These are phyloP conservation scores for Alternaria sp. DNA, from an alignment of 2,329 filamentous ascomycete species.

Conservation along the genomic window DNA sequence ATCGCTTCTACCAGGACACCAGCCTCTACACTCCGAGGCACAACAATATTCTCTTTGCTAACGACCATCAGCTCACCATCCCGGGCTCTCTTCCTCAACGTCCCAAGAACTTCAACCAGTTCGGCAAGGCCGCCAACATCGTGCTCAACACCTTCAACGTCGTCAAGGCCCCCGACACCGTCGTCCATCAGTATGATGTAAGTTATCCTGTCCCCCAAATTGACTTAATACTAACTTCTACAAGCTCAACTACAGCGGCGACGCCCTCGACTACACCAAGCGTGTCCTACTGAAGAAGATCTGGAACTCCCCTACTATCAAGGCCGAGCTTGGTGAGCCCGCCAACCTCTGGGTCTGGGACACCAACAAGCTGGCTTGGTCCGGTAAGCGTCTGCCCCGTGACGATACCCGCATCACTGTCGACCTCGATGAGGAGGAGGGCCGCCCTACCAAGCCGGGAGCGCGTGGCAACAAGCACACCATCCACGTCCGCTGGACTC, in stretches of 20 bases:
- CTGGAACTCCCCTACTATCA: conserved; percentile 71
- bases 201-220: conserved; percentile 48
- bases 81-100: conserved; percentile 42
- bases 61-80: conserved; percentile 25
- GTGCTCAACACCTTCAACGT: conserved; percentile 79
- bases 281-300: conserved; percentile 74
- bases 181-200: conserved; percentile 86
- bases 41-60: conserved; percentile 32
- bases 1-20: conserved; percentile 18
- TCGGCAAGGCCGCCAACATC: conserved; percentile 50
- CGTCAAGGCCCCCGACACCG: conserved; percentile 61
- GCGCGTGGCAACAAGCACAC: conserved; percentile 59
- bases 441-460: conserved; percentile 16
- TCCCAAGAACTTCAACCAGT: conserved; percentile 46
- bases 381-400: conserved; percentile 30
- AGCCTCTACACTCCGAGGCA: conserved; percentile 22
- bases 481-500: conserved; percentile 69
- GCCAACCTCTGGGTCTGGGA: conserved; percentile 74
- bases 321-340: conserved; percentile 57
- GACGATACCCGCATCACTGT: conserved; percentile 59
- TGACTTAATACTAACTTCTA: conserved; percentile 13
- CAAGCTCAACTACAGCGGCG: conserved; percentile 68
- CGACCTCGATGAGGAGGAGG: conserved; percentile 74
- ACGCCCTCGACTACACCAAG: conserved; percentile 63
- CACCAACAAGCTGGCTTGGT: conserved; percentile 85